Evolutionary conservation across 495 filamentous ascomycete species (phyloP).

Genomic region (Lasiosphaeria hispida): DNA sequence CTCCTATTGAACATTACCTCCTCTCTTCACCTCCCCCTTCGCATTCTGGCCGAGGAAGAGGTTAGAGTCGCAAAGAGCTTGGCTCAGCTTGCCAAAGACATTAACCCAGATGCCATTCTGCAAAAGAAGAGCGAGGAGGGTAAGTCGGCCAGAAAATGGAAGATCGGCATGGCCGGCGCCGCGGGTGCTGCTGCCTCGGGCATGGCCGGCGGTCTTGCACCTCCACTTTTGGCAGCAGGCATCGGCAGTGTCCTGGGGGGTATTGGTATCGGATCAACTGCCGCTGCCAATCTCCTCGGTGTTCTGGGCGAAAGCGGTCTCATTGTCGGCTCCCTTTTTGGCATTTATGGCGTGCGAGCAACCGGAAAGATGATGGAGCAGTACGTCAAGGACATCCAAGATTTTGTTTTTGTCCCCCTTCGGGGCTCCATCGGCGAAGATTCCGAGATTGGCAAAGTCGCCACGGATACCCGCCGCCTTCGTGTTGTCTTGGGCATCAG

Average conservation of each 20-base stretch:
- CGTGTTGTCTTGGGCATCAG: conserved; percentile 79
- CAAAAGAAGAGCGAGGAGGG: conserved; percentile 67
- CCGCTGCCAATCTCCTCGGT: conserved; percentile 77
- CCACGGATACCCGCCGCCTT: conserved; percentile 56
- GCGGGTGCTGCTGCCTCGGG: conserved; percentile 70
- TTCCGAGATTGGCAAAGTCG: conserved; percentile 42
- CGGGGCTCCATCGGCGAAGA: conserved; percentile 37
- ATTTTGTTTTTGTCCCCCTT: conserved; percentile 85
- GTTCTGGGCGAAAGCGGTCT: conserved; percentile 72
- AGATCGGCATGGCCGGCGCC: conserved; percentile 57
- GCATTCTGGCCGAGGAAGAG: conserved; percentile 68
- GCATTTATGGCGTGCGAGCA: conserved; percentile 83
- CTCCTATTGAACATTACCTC: conserved; percentile 68
- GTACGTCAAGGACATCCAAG: conserved; percentile 80
- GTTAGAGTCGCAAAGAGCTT: conserved; percentile 70
- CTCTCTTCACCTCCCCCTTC: conserved; percentile 63
- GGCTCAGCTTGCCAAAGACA: conserved; percentile 66
- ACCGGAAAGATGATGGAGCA: conserved; percentile 82
- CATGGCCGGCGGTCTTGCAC: conserved; percentile 73
- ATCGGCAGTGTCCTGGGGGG: conserved; percentile 81
- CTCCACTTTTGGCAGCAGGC: conserved; percentile 77
- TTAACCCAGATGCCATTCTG: conserved; percentile 64
- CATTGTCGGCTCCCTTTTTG: conserved; percentile 80
- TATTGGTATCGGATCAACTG: conserved; percentile 63
- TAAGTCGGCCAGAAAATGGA: conserved; percentile 67